These are phyloP conservation scores for Phycomyces nitens DNA, from an alignment of 192 early-diverging fungal species.

Conservation along the genomic window DNA sequence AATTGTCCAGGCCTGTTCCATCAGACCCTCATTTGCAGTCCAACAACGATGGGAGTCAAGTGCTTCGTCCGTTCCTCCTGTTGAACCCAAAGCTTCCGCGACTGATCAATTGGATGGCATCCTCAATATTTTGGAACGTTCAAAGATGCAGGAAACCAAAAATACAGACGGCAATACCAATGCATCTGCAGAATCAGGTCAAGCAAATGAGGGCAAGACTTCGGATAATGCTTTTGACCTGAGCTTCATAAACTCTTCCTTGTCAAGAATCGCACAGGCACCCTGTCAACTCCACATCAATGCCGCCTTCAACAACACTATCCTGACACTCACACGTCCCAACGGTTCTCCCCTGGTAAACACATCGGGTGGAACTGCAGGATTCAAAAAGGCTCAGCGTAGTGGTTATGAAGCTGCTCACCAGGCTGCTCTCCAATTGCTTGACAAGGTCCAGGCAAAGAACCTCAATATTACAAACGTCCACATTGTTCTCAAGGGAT, in stretches of 20 bases:
- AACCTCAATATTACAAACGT: slow-evolving; percentile 59
- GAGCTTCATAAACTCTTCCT: background rate
- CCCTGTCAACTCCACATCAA: slow-evolving; percentile 53
- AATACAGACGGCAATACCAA: slow-evolving; percentile 10
- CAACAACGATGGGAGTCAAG: background rate
- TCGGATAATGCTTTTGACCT: background rate
- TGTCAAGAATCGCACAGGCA: slow-evolving; percentile 13
- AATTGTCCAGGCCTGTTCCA: background rate
- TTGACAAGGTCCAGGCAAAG: slow-evolving; percentile 65
- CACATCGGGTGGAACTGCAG: slow-evolving; percentile 76
- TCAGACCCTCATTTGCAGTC: background rate
- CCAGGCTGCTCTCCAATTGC: slow-evolving; percentile 74
- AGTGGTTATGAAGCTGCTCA: slow-evolving; percentile 90
- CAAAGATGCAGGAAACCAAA: background rate
- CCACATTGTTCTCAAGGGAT: slow-evolving; percentile 84
- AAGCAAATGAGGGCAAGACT: slow-evolving; percentile 1
- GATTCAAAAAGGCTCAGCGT: slow-evolving; percentile 86
- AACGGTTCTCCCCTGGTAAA: slow-evolving; percentile 67
- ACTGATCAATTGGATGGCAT: slow-evolving; percentile 16
- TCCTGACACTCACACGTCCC: slow-evolving; percentile 72
- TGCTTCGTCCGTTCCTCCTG: background rate
- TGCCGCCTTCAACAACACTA: slow-evolving; percentile 81
- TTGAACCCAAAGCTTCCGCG: background rate
- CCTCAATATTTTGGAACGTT: slow-evolving; percentile 13
- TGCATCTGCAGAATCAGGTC: slow-evolving; percentile 5